Conservation (phyloP, 371 early-diverging fungal genomes). For the Synchytrium microbalum region DNA sequence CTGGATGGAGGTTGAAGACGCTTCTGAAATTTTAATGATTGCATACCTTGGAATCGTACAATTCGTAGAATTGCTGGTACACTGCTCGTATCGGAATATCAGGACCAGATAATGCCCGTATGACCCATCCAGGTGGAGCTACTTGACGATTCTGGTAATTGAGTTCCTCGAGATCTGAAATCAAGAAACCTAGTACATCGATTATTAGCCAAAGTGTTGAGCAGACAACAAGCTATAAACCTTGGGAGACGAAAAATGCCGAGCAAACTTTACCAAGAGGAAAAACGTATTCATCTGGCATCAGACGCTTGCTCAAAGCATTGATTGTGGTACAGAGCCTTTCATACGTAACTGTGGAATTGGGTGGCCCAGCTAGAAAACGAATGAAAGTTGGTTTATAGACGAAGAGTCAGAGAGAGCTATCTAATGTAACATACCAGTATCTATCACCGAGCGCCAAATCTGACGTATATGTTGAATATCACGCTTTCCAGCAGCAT, state of each 20-base stretch:
- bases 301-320: conserved; percentile 38
- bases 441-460: not conserved
- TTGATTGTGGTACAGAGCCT: conserved; percentile 27
- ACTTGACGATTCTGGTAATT: conserved; percentile 6
- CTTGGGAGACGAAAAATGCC: not conserved
- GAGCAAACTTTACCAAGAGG: conserved; percentile 24
- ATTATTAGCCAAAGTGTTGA: conserved; percentile 12
- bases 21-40: no score
- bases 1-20: no score
- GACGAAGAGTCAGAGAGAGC: no score
- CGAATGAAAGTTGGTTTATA: conserved; percentile 17
- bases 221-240: conserved; percentile 11
- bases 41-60: conserved; percentile 33
- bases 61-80: conserved; percentile 28
- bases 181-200: conserved; percentile 13
- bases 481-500: conserved; percentile 20
- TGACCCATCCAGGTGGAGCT: conserved; percentile 19
- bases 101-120: conserved; percentile 12
- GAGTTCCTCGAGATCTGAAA: conserved; percentile 24
- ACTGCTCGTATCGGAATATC: conserved; percentile 21
- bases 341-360: conserved; percentile 13
- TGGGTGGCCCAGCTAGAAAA: conserved; percentile 22
- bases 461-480: conserved; percentile 10
- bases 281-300: conserved; percentile 44
- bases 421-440: not conserved